Evolutionary conservation across 164 flowering plant genomes (phyloP).

Genomic region (Macadamia integrifolia): DNA sequence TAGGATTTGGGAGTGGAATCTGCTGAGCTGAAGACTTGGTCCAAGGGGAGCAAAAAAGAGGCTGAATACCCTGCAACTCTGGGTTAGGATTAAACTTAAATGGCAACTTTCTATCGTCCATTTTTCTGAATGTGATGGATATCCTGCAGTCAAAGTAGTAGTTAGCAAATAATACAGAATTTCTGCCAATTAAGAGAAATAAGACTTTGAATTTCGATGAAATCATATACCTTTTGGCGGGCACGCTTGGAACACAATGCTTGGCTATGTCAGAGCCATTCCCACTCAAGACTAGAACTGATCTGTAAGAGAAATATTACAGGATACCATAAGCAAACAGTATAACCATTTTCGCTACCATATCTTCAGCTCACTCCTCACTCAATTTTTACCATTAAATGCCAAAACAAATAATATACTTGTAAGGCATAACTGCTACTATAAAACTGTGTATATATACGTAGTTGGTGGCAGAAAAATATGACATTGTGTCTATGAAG

Average conservation of each 20-base stretch:
- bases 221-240: slow-evolving; percentile 37
- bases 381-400: too few relatives aligned
- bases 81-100: slow-evolving; percentile 32
- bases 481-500: too few relatives aligned
- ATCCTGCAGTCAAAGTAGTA: slow-evolving; percentile 23
- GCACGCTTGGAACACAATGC: slow-evolving; percentile 55
- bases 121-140: slow-evolving; percentile 48
- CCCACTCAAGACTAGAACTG: slow-evolving; percentile 48
- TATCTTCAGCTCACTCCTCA: too few relatives aligned
- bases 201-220: not conserved
- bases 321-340: too few relatives aligned
- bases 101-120: slow-evolving; percentile 43
- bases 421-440: not conserved
- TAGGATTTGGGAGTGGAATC: not conserved
- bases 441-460: too few relatives aligned
- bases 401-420: not conserved
- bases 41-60: slow-evolving; percentile 7
- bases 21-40: slow-evolving; percentile 7
- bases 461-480: too few relatives aligned
- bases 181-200: not conserved
- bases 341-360: too few relatives aligned
- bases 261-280: slow-evolving; percentile 56
- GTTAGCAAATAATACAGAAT: not conserved
- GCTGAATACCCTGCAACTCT: slow-evolving; percentile 29
- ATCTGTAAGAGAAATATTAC: slow-evolving; percentile 28